Conservation (phyloP, 1,284 basidiomycete species). For the Irpex sp. region DNA sequence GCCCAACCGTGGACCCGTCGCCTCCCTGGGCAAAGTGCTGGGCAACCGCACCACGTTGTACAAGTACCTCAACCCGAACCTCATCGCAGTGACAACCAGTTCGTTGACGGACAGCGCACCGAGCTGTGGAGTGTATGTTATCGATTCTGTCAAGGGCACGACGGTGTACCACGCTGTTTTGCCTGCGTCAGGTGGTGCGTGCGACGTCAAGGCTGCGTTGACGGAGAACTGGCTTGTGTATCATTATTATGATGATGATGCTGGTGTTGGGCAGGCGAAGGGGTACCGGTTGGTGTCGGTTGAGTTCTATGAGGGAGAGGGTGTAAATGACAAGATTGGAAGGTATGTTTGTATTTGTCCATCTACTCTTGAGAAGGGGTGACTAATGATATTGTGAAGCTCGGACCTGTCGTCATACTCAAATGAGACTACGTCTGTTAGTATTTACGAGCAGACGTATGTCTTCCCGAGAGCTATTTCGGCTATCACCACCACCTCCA, state of each 20-base stretch:
- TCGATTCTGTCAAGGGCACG: constrained; percentile 78
- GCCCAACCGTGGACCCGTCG: constrained; percentile 49
- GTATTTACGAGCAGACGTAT: constrained; percentile 67
- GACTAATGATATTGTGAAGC: constrained; percentile 33
- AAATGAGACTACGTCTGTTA: constrained; percentile 43
- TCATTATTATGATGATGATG: constrained; percentile 66
- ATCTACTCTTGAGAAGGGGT: constrained; percentile 1
- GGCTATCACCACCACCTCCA: constrained; percentile 70
- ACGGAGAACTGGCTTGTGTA: constrained; percentile 95
- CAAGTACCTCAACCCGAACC: constrained; percentile 89
- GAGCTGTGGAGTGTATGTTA: constrained; percentile 63
- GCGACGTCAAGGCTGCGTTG: constrained; percentile 64
- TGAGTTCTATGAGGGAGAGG: constrained; percentile 80
- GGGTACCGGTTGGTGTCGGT: constrained; percentile 73
- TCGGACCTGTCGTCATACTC: constrained; percentile 71
- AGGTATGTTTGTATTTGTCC: constrained; percentile 45
- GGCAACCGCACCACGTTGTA: constrained; percentile 87
- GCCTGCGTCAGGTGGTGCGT: constrained; percentile 39
- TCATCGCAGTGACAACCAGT: constrained; percentile 63
- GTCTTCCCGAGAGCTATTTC: constrained; percentile 65
- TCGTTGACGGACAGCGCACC: constrained; percentile 22
- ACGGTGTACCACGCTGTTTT: constrained; percentile 62
- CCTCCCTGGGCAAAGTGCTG: constrained; percentile 78
- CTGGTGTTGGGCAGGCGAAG: constrained; percentile 48
- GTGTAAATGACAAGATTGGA: constrained; percentile 56